A percentile compares a stretch with the other conserved stretches of the same genome.
Conservation (phyloP, 371 early-diverging fungal species). For the Mucor indicus region DNA sequence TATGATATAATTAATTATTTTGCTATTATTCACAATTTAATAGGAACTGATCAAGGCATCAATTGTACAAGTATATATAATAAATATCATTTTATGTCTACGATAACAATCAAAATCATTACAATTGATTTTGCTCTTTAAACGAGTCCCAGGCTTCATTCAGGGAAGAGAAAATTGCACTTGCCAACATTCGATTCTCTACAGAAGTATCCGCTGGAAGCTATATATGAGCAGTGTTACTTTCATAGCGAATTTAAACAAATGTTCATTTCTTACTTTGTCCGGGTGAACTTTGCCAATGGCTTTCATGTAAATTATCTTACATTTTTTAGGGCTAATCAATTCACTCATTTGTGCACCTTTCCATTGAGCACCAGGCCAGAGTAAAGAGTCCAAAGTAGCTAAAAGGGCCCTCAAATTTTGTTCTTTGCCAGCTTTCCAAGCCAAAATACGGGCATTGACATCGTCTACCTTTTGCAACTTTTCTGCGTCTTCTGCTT, state of each 20-base stretch:
- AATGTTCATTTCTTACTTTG: conserved; percentile 78
- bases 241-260: too few species aligned
- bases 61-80: too few species aligned
- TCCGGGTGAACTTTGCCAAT: conserved; percentile 96
- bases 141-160: conserved; percentile 91
- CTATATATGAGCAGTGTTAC: too few species aligned
- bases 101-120: too few species aligned
- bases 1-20: too few species aligned
- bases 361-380: conserved; percentile 76
- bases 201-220: conserved; percentile 49
- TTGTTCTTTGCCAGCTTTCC: conserved; percentile 86
- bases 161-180: conserved; percentile 73
- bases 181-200: conserved; percentile 79
- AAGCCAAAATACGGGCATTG: conserved; percentile 63
- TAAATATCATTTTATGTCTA: too few species aligned
- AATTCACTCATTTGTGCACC: conserved; percentile 81
- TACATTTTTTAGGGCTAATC: conserved; percentile 82
- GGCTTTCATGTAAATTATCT: conserved; percentile 88
- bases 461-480: conserved; percentile 74
- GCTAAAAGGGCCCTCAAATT: conserved; percentile 90
- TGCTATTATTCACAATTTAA: too few species aligned
- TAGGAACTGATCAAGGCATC: too few species aligned
- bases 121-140: conserved; percentile 32
- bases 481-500: conserved; percentile 77
- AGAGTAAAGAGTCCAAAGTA: conserved; percentile 78